These are phyloP conservation scores for Phytophthora palmivora DNA, from an alignment of 352 stramenopile genomes.

Conservation along the genomic window DNA sequence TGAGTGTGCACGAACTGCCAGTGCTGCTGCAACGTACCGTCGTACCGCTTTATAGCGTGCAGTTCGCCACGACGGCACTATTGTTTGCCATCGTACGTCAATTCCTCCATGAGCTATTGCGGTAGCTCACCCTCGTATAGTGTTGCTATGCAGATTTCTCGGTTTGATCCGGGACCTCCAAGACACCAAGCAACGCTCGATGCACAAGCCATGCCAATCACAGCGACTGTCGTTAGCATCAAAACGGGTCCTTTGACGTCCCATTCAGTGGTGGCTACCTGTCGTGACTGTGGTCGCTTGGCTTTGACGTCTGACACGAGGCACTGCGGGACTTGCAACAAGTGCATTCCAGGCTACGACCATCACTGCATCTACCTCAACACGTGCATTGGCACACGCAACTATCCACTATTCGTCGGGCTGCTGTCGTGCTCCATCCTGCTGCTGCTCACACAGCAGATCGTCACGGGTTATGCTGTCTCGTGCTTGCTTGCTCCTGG, in stretches of 20 bases:
- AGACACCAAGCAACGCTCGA: constrained; percentile 16
- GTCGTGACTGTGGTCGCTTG: constrained; percentile 41
- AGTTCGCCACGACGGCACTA: constrained; percentile 45
- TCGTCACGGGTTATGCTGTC: constrained; percentile 57
- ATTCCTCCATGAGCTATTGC: background rate
- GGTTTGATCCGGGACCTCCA: constrained; percentile 46
- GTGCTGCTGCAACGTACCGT: constrained; percentile 41
- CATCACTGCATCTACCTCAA: constrained; percentile 97
- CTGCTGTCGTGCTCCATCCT: constrained; percentile 66
- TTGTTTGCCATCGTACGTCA: constrained; percentile 42
- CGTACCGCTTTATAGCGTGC: constrained; percentile 49
- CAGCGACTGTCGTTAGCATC: background rate
- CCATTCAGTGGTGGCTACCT: constrained; percentile 31
- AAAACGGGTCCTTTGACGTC: constrained; percentile 10
- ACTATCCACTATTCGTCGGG: constrained; percentile 68
- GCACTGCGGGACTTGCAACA: constrained; percentile 95
- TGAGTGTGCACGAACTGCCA: constrained; percentile 56
- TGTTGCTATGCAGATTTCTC: constrained; percentile 53
- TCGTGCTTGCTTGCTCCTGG: constrained; percentile 18
- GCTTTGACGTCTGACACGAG: constrained; percentile 40
- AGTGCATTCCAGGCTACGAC: constrained; percentile 94
- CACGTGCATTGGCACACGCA: constrained; percentile 91
- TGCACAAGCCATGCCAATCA: constrained; percentile 8
- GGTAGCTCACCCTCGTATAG: background rate
- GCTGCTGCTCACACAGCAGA: constrained; percentile 60